Evolutionary conservation across 202 grass and related monocot species (phyloP), one percentile per base, ranked within the genome.

Genomic region (Elaeis oleifera): DNA sequence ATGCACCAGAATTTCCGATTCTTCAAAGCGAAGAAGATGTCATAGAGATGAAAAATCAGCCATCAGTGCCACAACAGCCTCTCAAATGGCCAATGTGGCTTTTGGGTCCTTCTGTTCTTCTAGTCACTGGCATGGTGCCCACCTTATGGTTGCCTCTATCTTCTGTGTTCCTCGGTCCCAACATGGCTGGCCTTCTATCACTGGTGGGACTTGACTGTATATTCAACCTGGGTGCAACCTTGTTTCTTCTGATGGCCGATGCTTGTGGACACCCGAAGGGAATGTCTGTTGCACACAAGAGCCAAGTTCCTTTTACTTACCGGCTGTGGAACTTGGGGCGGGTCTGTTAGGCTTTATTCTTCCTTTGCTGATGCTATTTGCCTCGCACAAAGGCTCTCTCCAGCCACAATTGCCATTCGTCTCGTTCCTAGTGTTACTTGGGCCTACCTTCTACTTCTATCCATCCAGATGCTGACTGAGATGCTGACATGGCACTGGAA

Each of bases 171-270:
- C 54, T 80, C 1, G 80, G 88, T 53, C 78, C 85, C 23, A 97
- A 83, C 69, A 80, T 89, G 16, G 94, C 88, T 4, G 82, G 94
- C 31, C 65, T 97, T 70, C 77, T 92, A 23, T 84, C 94, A 31
- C 63, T 97, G 26, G 69, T 92, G 0, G 94, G 92, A 48, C 85
- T 97, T 18, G 91, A 96, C 65, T 90, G 82, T 68, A 74, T 89
- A 9, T 96, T 96, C 51, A 96, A 90, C 81, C 85, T 96, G 76
- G 91, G 91, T 11, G 91, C 87, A 48, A 85, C 88, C 76, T 54
- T 96, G 52, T 96, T 90, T 68, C 85, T 96, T 49, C 91, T 96
- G 59, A 91, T 90, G 87, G 91, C 91, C 0, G 91, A 96, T 50
- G 76, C 84, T 18, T 90, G 84, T 44, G 91, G 87, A 3, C 84